These are phyloP conservation scores for Laguncularia racemosa DNA, from an alignment of 345 rosid genomes.

Conservation along the genomic window DNA sequence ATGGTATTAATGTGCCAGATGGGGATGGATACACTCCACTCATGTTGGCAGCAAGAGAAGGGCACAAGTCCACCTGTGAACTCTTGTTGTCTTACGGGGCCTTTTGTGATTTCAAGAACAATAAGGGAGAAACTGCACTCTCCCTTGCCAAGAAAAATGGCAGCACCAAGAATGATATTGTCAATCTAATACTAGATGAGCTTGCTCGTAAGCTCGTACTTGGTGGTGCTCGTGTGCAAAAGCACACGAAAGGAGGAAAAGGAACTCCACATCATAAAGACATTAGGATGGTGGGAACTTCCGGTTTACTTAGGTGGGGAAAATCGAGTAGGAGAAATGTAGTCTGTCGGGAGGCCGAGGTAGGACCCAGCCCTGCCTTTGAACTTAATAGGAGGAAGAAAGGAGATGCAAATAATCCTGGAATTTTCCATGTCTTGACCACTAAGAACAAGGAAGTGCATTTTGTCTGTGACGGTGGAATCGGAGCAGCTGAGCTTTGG, in stretches of 20 bases:
- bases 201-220: constrained; percentile 54
- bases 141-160: constrained; percentile 36
- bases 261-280: constrained; percentile 62
- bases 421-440: constrained; percentile 67
- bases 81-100: constrained; percentile 64
- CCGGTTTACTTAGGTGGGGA: constrained; percentile 76
- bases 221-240: constrained; percentile 46
- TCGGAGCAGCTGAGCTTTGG: constrained; percentile 80
- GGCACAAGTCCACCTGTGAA: constrained; percentile 51
- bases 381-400: constrained; percentile 37
- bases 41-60: constrained; percentile 89
- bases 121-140: constrained; percentile 62
- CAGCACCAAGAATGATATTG: constrained; percentile 31
- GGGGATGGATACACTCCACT: constrained; percentile 90
- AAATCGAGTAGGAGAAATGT: constrained; percentile 62
- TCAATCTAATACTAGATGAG: constrained; percentile 54
- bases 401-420: constrained; percentile 33
- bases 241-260: constrained; percentile 81
- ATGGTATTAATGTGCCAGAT: constrained; percentile 61
- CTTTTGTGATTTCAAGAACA: constrained; percentile 42
- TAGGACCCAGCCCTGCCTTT: constrained; percentile 53
- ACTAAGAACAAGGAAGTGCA: constrained; percentile 70
- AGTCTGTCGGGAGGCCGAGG: constrained; percentile 50
- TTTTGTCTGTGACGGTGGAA: constrained; percentile 71
- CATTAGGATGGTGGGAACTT: constrained; percentile 41